Evolutionary conservation across 2,329 filamentous ascomycete genomes (phyloP), one percentile per base, ranked within the genome.

Genomic region (Biscogniauxia mediterranea): DNA sequence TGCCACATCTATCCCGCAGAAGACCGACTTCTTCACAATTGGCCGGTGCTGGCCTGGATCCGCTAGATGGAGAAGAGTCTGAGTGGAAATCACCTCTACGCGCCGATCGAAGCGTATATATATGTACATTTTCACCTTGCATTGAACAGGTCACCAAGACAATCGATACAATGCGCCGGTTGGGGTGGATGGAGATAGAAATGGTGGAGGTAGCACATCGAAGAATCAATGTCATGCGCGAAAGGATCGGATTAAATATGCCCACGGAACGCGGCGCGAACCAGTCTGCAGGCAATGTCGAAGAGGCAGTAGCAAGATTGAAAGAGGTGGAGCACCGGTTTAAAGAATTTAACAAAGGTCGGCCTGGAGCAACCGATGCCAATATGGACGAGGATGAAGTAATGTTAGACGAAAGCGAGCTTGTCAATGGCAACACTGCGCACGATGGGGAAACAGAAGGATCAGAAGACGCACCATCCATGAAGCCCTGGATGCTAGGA

Each of bases 41-140:
- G 26, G 64, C 66, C 52, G 64, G 55, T 57, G 51, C 60, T 52
- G 64, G 62, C 19, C 26, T 68, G 32, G 58, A 63, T 54, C 38
- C 64, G 63, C 17, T 63, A 56, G 60, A 69, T 54, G 54, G 65
- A 62, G 51, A 65, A 65, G 9, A 65, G 62, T 55, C 67, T 60
- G 49, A 68, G 64, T 87, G 83, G 79, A 73, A 82, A 17, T 88
- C 85, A 0, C 82, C 85, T 0, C 81, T 98, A 11, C 89, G 95
- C 67, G 87, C 91, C 0, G 82, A 83, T n/a, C 83, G 85, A 51
- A 84, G 89, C 5, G 86, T 89, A 1, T 84, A 95, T 71, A 84
- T 99, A 58, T 99, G 95, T 79, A 96, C 93, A 0, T 99, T 99
- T 78, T 96, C 91, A 1, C 95, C 95, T 0, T 99, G 95, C 76